Evolutionary conservation across 768 basidiomycete species (phyloP), one percentile per base, ranked within the genome.

Genomic region (Candolleomyces eurysporus): DNA sequence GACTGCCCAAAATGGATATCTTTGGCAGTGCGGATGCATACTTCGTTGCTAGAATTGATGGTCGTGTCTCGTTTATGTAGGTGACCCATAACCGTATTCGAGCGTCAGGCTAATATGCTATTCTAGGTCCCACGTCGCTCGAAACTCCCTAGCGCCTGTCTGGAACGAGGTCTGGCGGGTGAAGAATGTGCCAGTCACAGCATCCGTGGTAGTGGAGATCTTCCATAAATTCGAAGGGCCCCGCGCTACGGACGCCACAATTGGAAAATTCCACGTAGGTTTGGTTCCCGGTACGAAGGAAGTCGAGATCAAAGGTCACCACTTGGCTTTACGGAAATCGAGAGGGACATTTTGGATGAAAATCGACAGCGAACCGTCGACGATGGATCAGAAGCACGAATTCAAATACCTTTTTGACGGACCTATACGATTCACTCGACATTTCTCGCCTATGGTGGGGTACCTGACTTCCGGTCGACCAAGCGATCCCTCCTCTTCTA

Each of bases 121-220:
- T 36, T 36, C 17, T 63, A 92, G 91, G 46, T 92, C 91, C 0
- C 83, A 85, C 0, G 86, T 92, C 10, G 79, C 88, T 65, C 58
- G 72, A 14, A 76, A 83, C 50, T 86, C 84, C 7, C 71, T 85
- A n/a, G 65, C 75, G 0, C 91, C 91, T 0, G 85, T 89, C 19
- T 92, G 90, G 90, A 88, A 92, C 66, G 90, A 91, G 67, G 63
- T 77, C 9, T 92, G 91, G 91, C 74, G 76, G 39, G 73, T 92
- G 63, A 88, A 85, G 73, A 91, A 89, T 66, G 90, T 92, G 14
- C 90, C 91, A 0, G 71, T 69, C 5, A 80, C 75, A 17, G 89
- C 89, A 8, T 78, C 75, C 26, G 72, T 92, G 10, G 70, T 74
- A 6, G 83, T 91, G n/a, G 73, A 82, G 48, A 76, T 92, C n/a